Evolutionary conservation across 2,329 filamentous ascomycete species (phyloP).

Genomic region (Ciborinia camelliae): DNA sequence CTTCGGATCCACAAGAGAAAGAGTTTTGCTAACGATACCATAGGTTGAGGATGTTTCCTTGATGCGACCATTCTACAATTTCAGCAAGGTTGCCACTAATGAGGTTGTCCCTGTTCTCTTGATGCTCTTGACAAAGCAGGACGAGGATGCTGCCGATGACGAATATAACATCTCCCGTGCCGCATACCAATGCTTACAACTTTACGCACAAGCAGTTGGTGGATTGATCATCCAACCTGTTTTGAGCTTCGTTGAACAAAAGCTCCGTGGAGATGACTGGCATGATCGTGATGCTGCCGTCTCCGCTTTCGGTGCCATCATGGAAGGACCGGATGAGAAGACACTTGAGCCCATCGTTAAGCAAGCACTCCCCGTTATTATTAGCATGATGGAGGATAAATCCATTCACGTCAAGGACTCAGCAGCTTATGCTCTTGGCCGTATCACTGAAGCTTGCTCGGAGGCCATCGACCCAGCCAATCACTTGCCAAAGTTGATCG

Average conservation of each 20-base stretch:
- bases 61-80: conserved; percentile 91
- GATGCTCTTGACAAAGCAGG: conserved; percentile 87
- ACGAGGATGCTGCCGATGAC: conserved; percentile 93
- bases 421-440: conserved; percentile 90
- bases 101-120: conserved; percentile 94
- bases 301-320: conserved; percentile 95
- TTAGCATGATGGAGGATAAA: conserved; percentile 85
- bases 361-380: conserved; percentile 87
- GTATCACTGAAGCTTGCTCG: conserved; percentile 91
- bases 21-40: neutral
- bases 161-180: conserved; percentile 97
- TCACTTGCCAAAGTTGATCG: conserved; percentile 81
- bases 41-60: conserved; percentile 42
- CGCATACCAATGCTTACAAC: conserved; percentile 91
- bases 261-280: conserved; percentile 90
- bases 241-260: conserved; percentile 84
- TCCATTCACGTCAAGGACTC: conserved; percentile 92
- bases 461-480: conserved; percentile 82
- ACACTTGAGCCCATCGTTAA: conserved; percentile 91
- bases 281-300: conserved; percentile 92
- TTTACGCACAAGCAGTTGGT: conserved; percentile 90
- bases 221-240: conserved; percentile 81
- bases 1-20: neutral
- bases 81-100: conserved; percentile 84
- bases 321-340: conserved; percentile 95